A percentile compares a stretch with the other conserved stretches of the same genome.
Evolutionary conservation across 371 early-diverging fungal species (phyloP).

Genomic region (Phascolomyces articulosus): DNA sequence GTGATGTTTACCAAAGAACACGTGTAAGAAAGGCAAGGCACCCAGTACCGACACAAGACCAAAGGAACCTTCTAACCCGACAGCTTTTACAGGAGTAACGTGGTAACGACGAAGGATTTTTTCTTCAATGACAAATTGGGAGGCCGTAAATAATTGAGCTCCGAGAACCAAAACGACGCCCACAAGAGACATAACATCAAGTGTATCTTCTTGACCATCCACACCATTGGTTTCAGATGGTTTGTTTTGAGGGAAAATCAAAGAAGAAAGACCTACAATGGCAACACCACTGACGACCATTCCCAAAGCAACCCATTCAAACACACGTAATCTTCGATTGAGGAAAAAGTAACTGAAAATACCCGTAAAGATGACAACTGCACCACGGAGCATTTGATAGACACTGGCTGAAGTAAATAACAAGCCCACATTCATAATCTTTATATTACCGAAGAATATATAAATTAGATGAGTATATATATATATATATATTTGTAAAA

Average conservation of each 20-base stretch:
- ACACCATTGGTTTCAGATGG: slow-evolving; percentile 15
- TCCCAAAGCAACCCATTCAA: slow-evolving; percentile 82
- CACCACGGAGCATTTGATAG: slow-evolving; percentile 97
- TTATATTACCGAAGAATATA: too few relatives aligned
- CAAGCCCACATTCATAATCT: slow-evolving; percentile 93
- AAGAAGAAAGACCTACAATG: slow-evolving; percentile 83
- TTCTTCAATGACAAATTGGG: slow-evolving; percentile 95
- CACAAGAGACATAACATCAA: slow-evolving; percentile 47
- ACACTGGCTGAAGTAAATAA: slow-evolving; percentile 90
- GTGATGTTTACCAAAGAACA: slow-evolving; percentile 61
- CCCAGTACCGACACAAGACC: slow-evolving; percentile 75
- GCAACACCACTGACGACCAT: slow-evolving; percentile 84
- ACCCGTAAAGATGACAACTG: slow-evolving; percentile 94
- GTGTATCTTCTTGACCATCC: neutral
- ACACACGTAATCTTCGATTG: slow-evolving; percentile 70
- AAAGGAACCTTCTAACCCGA: slow-evolving; percentile 93
- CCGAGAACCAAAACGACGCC: slow-evolving; percentile 86
- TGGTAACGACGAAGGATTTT: slow-evolving; percentile 82
- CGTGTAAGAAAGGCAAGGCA: slow-evolving; percentile 80
- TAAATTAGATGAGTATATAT: too few relatives aligned
- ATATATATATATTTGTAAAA: too few relatives aligned
- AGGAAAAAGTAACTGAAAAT: slow-evolving; percentile 85
- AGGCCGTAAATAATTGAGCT: slow-evolving; percentile 92
- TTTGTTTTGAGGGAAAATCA: slow-evolving; percentile 51
- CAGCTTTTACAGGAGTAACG: slow-evolving; percentile 85